phyloP scores from a whole-genome alignment of 2,329 filamentous ascomycete genomes.

The Dactylellina cionopaga region DNA sequence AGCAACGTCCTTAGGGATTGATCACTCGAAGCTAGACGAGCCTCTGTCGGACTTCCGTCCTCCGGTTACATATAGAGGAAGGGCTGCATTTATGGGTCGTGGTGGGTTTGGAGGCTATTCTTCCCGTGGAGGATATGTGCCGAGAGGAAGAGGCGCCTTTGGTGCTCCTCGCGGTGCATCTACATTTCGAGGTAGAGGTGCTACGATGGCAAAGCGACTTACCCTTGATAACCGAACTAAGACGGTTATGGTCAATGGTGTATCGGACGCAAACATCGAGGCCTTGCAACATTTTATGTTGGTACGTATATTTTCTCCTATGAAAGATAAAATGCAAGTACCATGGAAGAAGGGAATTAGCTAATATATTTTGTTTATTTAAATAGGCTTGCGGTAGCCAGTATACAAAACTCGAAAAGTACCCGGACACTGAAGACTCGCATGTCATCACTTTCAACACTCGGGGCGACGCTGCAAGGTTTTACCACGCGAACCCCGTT shows the following conservation, averaged over 20 bases:
- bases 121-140: constrained; percentile 58
- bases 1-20: constrained; percentile 74
- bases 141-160: constrained; percentile 60
- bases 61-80: constrained; percentile 60
- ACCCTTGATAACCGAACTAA: constrained; percentile 80
- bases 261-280: constrained; percentile 74
- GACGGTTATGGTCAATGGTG: constrained; percentile 72
- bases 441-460: constrained; percentile 68
- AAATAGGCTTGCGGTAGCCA: constrained; percentile 55
- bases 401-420: constrained; percentile 55
- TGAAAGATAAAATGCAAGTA: not conserved
- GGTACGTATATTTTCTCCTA: constrained; percentile 65
- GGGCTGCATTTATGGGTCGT: constrained; percentile 60
- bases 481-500: constrained; percentile 24
- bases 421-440: constrained; percentile 57
- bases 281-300: constrained; percentile 76
- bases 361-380: constrained; percentile 53
- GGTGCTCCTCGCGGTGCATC: constrained; percentile 64
- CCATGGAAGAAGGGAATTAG: not conserved
- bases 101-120: constrained; percentile 57
- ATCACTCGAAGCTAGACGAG: constrained; percentile 67
- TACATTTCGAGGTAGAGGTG: constrained; percentile 57
- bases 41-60: constrained; percentile 58
- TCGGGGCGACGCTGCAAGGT: constrained; percentile 42
- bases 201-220: constrained; percentile 64